Conservation (phyloP, 2,329 filamentous ascomycete species). For the Exophiala mesophila region DNA sequence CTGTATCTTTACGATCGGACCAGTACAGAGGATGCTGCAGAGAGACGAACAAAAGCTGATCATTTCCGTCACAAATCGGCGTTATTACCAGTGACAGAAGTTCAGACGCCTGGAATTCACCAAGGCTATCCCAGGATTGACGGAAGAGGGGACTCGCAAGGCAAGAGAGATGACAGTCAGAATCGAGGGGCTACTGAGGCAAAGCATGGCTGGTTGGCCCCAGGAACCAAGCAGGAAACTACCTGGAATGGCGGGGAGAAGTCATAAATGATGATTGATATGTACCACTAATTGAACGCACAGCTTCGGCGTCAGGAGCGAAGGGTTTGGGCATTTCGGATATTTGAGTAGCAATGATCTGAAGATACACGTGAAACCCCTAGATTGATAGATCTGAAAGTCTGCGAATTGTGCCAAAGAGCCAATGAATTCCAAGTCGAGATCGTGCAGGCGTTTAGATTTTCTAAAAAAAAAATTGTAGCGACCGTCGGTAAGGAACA, state of each 20-base stretch:
- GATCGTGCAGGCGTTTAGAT: no score
- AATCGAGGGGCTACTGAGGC: constrained; percentile 9
- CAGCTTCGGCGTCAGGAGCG: constrained; percentile 20
- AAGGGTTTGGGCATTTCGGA: neutral
- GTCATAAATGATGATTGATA: constrained; percentile 17
- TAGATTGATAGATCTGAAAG: constrained; percentile 4
- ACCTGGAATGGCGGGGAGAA: constrained; percentile 58
- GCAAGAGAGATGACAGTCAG: constrained; percentile 44
- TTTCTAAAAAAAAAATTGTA: no score
- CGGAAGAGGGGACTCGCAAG: constrained; percentile 20
- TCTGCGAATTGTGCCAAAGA: neutral
- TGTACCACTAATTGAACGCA: constrained; percentile 18
- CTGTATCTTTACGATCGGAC: constrained; percentile 95
- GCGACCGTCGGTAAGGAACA: constrained; percentile 65
- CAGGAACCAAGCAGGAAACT: constrained; percentile 78
- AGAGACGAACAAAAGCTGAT: constrained; percentile 64
- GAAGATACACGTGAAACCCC: constrained; percentile 1
- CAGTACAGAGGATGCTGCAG: constrained; percentile 79
- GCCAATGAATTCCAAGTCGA: no score
- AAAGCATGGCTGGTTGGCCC: constrained; percentile 58
- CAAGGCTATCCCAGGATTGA: constrained; percentile 4
- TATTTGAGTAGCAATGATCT: neutral
- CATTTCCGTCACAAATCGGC: constrained; percentile 59
- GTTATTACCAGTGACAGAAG: constrained; percentile 62
- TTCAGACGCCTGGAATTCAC: constrained; percentile 28